Percentiles rank a stretch among this genome's conserved stretches.
These are phyloP conservation scores for Suhomyces vadensis DNA, from an alignment of 805 yeast species.

Conservation along the genomic window DNA sequence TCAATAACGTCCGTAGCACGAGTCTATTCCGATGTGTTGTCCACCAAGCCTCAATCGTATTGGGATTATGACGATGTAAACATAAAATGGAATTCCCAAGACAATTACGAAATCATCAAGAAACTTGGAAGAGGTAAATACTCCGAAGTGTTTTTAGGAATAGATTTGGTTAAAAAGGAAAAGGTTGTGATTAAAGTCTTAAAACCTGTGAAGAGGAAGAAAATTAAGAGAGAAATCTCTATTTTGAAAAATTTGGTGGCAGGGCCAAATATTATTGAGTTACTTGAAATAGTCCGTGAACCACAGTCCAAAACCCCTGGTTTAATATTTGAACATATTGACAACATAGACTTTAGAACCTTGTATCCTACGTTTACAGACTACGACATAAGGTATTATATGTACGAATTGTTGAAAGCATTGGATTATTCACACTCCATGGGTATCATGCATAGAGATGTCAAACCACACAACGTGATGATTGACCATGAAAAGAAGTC, in stretches of 20 bases:
- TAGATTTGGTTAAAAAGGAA: slow-evolving; percentile 58
- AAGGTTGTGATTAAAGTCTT: slow-evolving; percentile 85
- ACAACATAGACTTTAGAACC: slow-evolving; percentile 83
- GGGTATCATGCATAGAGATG: slow-evolving; percentile 95
- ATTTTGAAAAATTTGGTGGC: slow-evolving; percentile 81
- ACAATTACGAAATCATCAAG: slow-evolving; percentile 79
- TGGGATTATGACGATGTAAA: slow-evolving; percentile 77
- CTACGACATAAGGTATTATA: slow-evolving; percentile 76
- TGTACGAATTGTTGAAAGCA: slow-evolving; percentile 78
- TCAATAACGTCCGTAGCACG: slow-evolving; percentile 57
- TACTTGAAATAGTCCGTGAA: slow-evolving; percentile 86
- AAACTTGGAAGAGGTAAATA: slow-evolving; percentile 93
- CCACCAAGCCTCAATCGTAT: slow-evolving; percentile 71
- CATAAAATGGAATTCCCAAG: slow-evolving; percentile 81
- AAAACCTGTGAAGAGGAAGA: slow-evolving; percentile 91
- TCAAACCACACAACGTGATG: slow-evolving; percentile 92
- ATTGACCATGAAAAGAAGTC: slow-evolving; percentile 68
- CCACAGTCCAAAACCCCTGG: slow-evolving; percentile 85
- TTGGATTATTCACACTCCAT: slow-evolving; percentile 86
- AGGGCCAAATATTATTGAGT: slow-evolving; percentile 77
- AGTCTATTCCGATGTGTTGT: slow-evolving; percentile 81
- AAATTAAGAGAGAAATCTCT: slow-evolving; percentile 87
- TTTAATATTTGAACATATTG: slow-evolving; percentile 78
- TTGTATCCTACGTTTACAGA: slow-evolving; percentile 79
- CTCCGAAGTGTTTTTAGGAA: slow-evolving; percentile 89